A percentile compares a stretch with the other conserved stretches of the same genome.
Evolutionary conservation across 2,329 filamentous ascomycete species (phyloP).

Genomic region (Nemania sp.): DNA sequence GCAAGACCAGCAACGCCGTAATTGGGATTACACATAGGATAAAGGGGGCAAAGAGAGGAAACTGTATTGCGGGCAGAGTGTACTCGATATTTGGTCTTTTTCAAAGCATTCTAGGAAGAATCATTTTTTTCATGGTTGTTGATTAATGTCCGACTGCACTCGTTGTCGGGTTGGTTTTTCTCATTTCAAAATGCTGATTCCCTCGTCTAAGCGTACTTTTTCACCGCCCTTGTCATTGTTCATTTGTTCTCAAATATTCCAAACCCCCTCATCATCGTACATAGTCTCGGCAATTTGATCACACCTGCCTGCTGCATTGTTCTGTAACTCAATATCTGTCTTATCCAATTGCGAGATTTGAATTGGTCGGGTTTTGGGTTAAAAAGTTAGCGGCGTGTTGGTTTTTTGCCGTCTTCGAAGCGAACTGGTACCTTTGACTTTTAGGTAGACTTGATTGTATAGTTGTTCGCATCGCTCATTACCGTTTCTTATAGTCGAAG

Average conservation of each 20-base stretch:
- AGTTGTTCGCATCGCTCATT: background rate
- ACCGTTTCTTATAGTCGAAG: background rate
- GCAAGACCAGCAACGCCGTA: slow-evolving; percentile 53
- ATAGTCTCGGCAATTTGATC: slow-evolving; percentile 27
- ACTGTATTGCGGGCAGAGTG: slow-evolving; percentile 35
- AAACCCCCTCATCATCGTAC: slow-evolving; percentile 8
- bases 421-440: background rate
- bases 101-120: slow-evolving; percentile 25
- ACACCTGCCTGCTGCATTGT: slow-evolving; percentile 3
- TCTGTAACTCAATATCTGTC: background rate
- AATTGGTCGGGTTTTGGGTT: background rate
- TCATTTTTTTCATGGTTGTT: slow-evolving; percentile 18
- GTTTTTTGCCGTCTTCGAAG: background rate
- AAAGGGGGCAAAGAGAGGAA: background rate
- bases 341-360: background rate
- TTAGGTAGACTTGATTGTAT: background rate
- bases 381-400: background rate
- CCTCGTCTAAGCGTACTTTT: background rate
- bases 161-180: slow-evolving; percentile 9
- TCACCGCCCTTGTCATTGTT: background rate
- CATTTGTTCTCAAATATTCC: slow-evolving; percentile 8
- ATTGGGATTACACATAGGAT: slow-evolving; percentile 26
- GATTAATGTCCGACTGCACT: slow-evolving; percentile 19
- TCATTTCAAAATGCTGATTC: slow-evolving; percentile 15
- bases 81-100: slow-evolving; percentile 30